A percentile compares a stretch with the other conserved stretches of the same genome.
Evolutionary conservation across 2,329 filamentous ascomycete species (phyloP).

Genomic region (Ophiostoma perfectum): DNA sequence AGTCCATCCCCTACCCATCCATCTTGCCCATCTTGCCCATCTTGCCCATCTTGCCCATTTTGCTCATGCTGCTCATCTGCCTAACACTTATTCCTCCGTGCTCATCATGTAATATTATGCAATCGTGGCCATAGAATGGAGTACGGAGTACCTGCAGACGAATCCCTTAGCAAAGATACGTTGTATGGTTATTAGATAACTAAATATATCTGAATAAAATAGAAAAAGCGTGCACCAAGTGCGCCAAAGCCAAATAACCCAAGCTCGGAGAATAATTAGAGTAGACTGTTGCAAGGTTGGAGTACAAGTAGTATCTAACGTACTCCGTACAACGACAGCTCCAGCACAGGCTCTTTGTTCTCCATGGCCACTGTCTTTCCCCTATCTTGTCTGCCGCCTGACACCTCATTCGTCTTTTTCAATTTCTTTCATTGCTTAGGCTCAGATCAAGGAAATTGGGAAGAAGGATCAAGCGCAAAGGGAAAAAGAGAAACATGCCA

Average conservation of each 20-base stretch:
- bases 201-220: neutral
- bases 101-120: neutral
- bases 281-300: neutral
- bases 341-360: neutral
- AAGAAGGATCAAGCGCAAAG: neutral
- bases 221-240: neutral
- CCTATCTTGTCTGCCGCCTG: neutral
- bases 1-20: neutral
- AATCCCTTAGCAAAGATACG: neutral
- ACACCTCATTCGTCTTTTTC: neutral
- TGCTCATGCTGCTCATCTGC: neutral
- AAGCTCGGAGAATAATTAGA: conserved; percentile 1
- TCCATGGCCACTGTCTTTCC: neutral
- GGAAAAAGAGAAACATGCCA: neutral
- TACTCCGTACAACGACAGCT: neutral
- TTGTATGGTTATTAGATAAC: neutral
- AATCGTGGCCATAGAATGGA: too few relatives aligned
- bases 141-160: neutral
- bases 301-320: neutral
- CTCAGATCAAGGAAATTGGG: conserved; percentile 1
- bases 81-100: conserved; percentile 7
- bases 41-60: neutral
- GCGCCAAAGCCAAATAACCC: neutral
- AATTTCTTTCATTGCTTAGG: neutral
- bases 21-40: conserved; percentile 4